These are phyloP conservation scores for Otatea glauca DNA, from an alignment of 176 grass and related monocot genomes.

Conservation along the genomic window DNA sequence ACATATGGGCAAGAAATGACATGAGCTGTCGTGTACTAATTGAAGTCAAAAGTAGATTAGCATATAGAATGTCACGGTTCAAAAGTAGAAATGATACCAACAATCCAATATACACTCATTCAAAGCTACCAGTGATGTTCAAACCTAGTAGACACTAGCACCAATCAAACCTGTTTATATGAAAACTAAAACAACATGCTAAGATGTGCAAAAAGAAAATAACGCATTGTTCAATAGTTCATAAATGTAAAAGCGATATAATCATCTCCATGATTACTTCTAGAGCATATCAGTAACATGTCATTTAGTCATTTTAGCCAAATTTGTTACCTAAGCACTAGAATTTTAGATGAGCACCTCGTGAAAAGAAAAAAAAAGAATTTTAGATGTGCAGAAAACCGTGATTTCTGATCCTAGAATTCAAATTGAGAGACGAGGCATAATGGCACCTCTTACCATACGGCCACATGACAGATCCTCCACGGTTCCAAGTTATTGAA, in stretches of 20 bases:
- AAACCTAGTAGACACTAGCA: not conserved
- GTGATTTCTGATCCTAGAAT: no score
- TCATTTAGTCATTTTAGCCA: not conserved
- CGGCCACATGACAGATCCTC: no score
- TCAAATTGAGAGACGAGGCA: no score
- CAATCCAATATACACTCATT: not conserved
- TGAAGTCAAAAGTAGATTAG: not conserved
- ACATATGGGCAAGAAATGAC: not conserved
- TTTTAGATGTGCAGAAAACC: no score
- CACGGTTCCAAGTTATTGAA: no score
- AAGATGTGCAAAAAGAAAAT: not conserved
- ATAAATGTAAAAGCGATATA: no score
- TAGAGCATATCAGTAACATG: no score
- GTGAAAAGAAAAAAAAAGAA: no score
- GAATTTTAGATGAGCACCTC: not conserved
- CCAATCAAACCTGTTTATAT: not conserved
- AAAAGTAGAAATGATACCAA: not conserved
- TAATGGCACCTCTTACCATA: no score
- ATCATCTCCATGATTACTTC: no score
- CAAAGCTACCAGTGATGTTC: not conserved
- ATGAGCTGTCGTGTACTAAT: not conserved
- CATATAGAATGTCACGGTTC: not conserved
- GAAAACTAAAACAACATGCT: not conserved
- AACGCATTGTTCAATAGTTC: no score
- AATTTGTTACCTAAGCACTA: slow-evolving; percentile 24